Base-by-base conservation (phyloP, 2,329 filamentous ascomycete species). In the Apiospora rasikravindrae region DNA sequence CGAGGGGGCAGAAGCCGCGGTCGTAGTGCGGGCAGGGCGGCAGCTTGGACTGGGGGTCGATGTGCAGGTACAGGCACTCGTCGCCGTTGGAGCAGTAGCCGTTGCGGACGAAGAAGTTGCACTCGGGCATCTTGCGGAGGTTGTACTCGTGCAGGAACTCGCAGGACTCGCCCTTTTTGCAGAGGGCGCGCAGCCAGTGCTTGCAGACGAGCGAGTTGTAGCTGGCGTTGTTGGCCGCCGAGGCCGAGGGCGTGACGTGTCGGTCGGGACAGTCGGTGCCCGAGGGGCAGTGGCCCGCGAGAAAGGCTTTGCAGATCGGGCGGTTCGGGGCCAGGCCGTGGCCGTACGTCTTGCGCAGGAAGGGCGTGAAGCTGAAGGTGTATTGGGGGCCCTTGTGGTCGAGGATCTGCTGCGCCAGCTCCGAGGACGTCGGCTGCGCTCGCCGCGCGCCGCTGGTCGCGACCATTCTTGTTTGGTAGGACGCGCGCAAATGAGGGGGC, bases 101-200 rank as follows among this genome's bases (percentile, higher is more conserved):
- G 80, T 96, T 97, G 73, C 95, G 90, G 72, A 95, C 92, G 84
- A 96, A 98, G 83, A 98, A 97, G 80, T 97, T 97, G 85, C 96
- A 99, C 85, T 98, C 96, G 74, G 96, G 95, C 94, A 98, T 98
- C 83, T 96, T 95, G 75, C 96, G 92, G 77, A 99, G 89, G 84
- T 99, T 98, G 87, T 98, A 99, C 84, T 98, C 96, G 87, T 99
- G 96, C 68, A 98, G 87, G 79, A 98, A 99, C 86, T 99, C 96
- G 90, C 96, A 99, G 77, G 91, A 90, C 80, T 98, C 93, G 78
- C 96, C 96, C 84, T 98, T 98, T 82, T 99, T 99, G 88, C 96
- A 99, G 26, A 99, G 90, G 0, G 95, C 96, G 75, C 97, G 94
- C 79, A 98, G 91, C 92, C 96, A 98, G 87, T 98, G 96, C 86